Conservation (phyloP, 2,329 filamentous ascomycete species). For the Trichoderma simmonsii region DNA sequence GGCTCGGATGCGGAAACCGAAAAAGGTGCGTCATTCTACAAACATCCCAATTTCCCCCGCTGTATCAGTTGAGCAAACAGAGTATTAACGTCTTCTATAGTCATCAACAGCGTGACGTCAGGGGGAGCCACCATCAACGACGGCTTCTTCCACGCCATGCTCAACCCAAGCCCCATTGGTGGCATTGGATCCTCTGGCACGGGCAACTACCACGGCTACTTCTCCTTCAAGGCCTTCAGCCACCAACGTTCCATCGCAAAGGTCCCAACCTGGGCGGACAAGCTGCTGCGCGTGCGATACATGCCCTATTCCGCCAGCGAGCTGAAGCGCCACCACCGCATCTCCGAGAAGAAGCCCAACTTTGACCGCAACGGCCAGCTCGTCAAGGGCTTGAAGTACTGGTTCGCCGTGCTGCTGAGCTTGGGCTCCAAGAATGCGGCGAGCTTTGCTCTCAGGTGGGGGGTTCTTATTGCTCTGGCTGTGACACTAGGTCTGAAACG, state of each 20-base stretch:
- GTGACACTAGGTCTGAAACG: constrained; percentile 36
- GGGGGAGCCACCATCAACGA: constrained; percentile 53
- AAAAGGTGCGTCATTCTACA: constrained; percentile 52
- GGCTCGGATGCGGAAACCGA: constrained; percentile 75
- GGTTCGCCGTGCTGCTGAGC: constrained; percentile 48
- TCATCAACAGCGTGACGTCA: constrained; percentile 40
- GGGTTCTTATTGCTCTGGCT: constrained; percentile 39
- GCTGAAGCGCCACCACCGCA: constrained; percentile 42
- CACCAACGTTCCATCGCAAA: constrained; percentile 39
- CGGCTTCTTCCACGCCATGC: constrained; percentile 41
- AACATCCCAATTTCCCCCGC: neutral
- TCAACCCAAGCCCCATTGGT: constrained; percentile 45
- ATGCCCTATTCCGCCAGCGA: constrained; percentile 55
- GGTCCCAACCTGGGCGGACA: constrained; percentile 38
- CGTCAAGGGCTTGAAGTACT: constrained; percentile 52
- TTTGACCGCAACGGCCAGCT: constrained; percentile 60
- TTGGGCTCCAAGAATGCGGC: constrained; percentile 50
- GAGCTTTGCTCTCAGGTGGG: constrained; percentile 53
- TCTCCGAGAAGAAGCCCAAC: constrained; percentile 49
- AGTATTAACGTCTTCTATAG: constrained; percentile 26
- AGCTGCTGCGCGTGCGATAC: constrained; percentile 64
- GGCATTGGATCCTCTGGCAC: constrained; percentile 48
- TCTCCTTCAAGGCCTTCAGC: constrained; percentile 45
- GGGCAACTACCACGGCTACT: constrained; percentile 48
- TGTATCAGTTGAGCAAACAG: neutral